A percentile compares a stretch with the other conserved stretches of the same genome.
Evolutionary conservation across 2,329 filamentous ascomycete genomes (phyloP).

Genomic region (Phyllosticta paracitricarpa): DNA sequence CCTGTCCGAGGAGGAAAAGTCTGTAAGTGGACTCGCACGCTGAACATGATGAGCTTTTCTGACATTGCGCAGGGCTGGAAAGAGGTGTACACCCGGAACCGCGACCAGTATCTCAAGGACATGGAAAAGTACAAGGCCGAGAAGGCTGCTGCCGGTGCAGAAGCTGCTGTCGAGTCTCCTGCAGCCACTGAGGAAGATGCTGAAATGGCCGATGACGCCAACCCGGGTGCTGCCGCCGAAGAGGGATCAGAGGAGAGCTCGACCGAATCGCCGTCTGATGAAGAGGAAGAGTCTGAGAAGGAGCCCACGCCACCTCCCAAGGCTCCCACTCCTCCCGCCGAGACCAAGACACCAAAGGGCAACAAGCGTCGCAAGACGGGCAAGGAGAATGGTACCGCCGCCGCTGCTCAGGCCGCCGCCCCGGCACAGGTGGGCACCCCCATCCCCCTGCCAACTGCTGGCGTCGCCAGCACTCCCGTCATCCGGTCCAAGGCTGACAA

Average conservation of each 20-base stretch:
- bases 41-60: neutral
- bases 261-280: neutral
- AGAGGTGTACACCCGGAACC: slow-evolving; percentile 2
- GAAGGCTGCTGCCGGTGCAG: neutral
- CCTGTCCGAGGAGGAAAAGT: slow-evolving; percentile 65
- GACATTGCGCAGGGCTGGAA: slow-evolving; percentile 3
- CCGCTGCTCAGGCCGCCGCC: slow-evolving; percentile 1
- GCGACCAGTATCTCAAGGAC: slow-evolving; percentile 1
- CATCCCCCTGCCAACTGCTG: slow-evolving; percentile 5
- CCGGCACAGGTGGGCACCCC: slow-evolving; percentile 3
- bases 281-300: neutral
- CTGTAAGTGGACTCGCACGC: slow-evolving; percentile 33
- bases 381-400: slow-evolving; percentile 6
- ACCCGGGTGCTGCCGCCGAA: neutral
- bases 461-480: neutral
- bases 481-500: neutral
- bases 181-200: neutral
- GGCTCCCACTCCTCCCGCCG: slow-evolving; percentile 7
- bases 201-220: slow-evolving; percentile 5
- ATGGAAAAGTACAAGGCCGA: slow-evolving; percentile 5
- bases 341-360: slow-evolving; percentile 10
- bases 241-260: neutral
- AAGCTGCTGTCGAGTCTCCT: neutral
- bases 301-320: slow-evolving; percentile 6
- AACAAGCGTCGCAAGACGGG: slow-evolving; percentile 10